Evolutionary conservation across 495 filamentous ascomycete species (phyloP).

Genomic region (Aspergillus cavernicola): DNA sequence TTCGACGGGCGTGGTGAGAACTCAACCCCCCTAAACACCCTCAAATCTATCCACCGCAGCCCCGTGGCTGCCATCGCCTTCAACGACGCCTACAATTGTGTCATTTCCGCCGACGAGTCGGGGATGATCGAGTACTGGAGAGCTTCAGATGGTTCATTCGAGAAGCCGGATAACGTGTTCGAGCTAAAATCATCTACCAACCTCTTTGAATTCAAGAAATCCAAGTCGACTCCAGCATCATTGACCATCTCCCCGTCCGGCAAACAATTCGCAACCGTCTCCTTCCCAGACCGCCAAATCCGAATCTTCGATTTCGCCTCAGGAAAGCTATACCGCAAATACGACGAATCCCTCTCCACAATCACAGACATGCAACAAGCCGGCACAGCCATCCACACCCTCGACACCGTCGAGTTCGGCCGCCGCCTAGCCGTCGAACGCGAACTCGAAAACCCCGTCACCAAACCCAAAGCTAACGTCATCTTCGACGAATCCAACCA

Average conservation of each 20-base stretch:
- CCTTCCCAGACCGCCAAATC: conserved; percentile 88
- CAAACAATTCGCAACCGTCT: conserved; percentile 81
- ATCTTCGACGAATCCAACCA: conserved; percentile 95
- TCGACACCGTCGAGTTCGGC: conserved; percentile 90
- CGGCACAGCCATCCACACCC: conserved; percentile 69
- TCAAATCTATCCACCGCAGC: conserved; percentile 71
- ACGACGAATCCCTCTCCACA: conserved; percentile 85
- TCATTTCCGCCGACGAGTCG: conserved; percentile 79
- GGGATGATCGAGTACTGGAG: conserved; percentile 98
- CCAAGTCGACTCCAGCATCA: conserved; percentile 81
- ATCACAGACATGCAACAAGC: conserved; percentile 93
- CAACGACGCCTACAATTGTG: conserved; percentile 86
- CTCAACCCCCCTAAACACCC: conserved; percentile 65
- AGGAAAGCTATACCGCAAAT: conserved; percentile 83
- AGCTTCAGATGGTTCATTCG: conserved; percentile 66
- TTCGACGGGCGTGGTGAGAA: conserved; percentile 89
- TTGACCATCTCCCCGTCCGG: conserved; percentile 83
- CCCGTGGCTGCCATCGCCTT: conserved; percentile 80
- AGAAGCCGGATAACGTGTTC: conserved; percentile 91
- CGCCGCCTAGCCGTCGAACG: conserved; percentile 82
- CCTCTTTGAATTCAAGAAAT: conserved; percentile 95
- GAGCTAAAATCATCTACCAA: conserved; percentile 87
- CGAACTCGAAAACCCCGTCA: conserved; percentile 67
- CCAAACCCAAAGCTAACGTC: conserved; percentile 74
- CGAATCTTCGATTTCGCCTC: conserved; percentile 89